Evolutionary conservation across 805 yeast species (phyloP), one percentile per base, ranked within the genome.

Genomic region (Pichia eremophila): DNA sequence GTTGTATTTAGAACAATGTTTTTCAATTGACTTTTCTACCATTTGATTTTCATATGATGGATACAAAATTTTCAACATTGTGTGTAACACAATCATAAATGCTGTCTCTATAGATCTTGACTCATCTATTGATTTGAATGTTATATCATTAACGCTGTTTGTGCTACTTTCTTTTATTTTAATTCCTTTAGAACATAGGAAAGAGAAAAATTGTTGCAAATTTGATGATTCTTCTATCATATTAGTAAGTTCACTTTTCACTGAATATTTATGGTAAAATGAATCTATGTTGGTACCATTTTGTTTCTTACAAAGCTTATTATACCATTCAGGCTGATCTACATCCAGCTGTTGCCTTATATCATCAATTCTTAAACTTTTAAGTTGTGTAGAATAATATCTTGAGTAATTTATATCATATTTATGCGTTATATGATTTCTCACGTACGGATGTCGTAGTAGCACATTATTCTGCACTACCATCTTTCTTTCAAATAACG

Each of bases 21-120:
- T 19, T 22, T 22, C 10, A 18, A 48, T 34, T 18, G 17, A 37
- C n/a, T 34, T 40, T 36, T 43, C 41, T 19, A 40, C 11, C 17
- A 28, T 43, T 25, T 18, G 39, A 34, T 29, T 47, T 35, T 18
- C n/a, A 44, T 53, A 52, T 10, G n/a, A 18, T 5, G 56, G 53
- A 37, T 52, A 35, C 8, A 51, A 28, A 4, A 46, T 46, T 36
- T 49, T 49, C 0, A 52, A 15, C 11, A 59, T 41, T 31, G 58
- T 51, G 15, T 55, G 58, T 4, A 62, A 18, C 11, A 60, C 46
- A 18, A 61, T 39, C 19, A 55, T 53, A 31, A 62, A 39, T 6
- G 57, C 59, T 28, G 63, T 54, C 44, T 62, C 66, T 7, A 55
- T 46, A 38, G 60, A 61, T 9, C 43, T 48, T 28, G 61, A 43